Percentiles rank a stretch among this genome's conserved stretches.
phyloP scores from a whole-genome alignment of 768 basidiomycete genomes.

The Phanerodontia chrysosporium region DNA sequence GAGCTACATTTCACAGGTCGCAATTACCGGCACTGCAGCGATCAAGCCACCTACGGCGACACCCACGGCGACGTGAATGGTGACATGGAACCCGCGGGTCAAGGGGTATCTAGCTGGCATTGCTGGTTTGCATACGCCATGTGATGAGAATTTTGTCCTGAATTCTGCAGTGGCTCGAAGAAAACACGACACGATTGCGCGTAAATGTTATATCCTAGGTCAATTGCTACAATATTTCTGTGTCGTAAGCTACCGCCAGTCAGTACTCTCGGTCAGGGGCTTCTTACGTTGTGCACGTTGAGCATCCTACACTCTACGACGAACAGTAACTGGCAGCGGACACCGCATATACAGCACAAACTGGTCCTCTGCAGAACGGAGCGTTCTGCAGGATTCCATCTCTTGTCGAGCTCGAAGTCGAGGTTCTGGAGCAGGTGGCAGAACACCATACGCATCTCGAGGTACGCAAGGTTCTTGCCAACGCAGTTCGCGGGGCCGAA shows the following conservation, averaged over 20 bases:
- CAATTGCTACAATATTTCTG: too few species aligned
- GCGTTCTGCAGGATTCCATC: constrained; percentile 27
- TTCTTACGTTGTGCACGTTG: too few species aligned
- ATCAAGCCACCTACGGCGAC: neutral
- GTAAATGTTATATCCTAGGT: too few species aligned
- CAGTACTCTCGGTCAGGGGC: too few species aligned
- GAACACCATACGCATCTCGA: constrained; percentile 21
- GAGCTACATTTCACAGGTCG: constrained; percentile 7
- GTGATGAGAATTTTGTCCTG: too few species aligned
- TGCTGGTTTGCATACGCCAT: too few species aligned
- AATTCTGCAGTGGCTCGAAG: too few species aligned
- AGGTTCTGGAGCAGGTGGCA: constrained; percentile 30
- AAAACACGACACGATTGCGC: too few species aligned
- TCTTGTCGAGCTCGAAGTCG: constrained; percentile 28
- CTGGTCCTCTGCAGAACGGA: constrained; percentile 24
- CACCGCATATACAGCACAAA: constrained; percentile 7
- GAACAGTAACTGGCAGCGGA: neutral
- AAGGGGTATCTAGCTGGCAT: too few species aligned
- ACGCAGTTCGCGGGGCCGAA: constrained; percentile 9
- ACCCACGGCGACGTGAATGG: too few species aligned
- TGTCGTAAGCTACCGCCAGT: too few species aligned
- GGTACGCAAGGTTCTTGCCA: constrained; percentile 12
- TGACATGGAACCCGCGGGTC: too few species aligned
- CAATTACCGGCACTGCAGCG: neutral
- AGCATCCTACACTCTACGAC: neutral